Base-by-base conservation (phyloP, 2,329 filamentous ascomycete genomes). In the Septoria linicola region DNA sequence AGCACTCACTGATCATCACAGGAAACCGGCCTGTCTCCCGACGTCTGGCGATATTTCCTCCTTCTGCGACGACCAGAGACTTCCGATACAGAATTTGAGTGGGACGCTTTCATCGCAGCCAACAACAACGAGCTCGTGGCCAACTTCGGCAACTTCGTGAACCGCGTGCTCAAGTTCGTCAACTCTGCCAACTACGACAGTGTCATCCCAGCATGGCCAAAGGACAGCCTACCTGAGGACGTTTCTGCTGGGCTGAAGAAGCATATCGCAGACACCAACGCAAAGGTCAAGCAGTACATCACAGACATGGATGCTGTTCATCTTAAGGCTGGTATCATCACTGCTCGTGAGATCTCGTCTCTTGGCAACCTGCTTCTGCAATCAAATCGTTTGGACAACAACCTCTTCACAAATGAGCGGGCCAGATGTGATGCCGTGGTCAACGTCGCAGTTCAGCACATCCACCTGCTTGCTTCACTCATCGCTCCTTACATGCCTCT, bases 1-100 rank as follows among this genome's bases (percentile, higher is more conserved):
- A 10, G 19, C 8, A 40, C 11, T 8, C 4, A 40, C 20, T 40
- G 19, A 20, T 25, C 8, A 20, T 7, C 16, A 10, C 17, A 40
- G 71, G 85, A 95, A 49, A 96, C 89, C 7, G 90, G 89, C 16
- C 80, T 96, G 14, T 81, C 86, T 13, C 77, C 89, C 0, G 88
- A 92, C 57, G 88, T 96, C n/a, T 96, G 90, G 89, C 80, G 91
- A 60, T 96, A 92, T 72, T 96, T 93, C 73, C 81, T 96, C 17
- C 78, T 96, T 31, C 87, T 89, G 37, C 85, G 88, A 68, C 82
- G 91, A 50, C 91, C 91, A 0, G 91, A 96, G 70, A 86, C 84
- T 8, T 82, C 86, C 44, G 91, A 96, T 67, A 87, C 89, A 0
- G 88, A 96, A 66, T 96, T 96, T 69, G 87, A 92, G 68, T 96